Percentiles rank a stretch among this genome's conserved stretches.
Evolutionary conservation across 164 flowering plant species (phyloP).

Genomic region (Dillenia turbinata): DNA sequence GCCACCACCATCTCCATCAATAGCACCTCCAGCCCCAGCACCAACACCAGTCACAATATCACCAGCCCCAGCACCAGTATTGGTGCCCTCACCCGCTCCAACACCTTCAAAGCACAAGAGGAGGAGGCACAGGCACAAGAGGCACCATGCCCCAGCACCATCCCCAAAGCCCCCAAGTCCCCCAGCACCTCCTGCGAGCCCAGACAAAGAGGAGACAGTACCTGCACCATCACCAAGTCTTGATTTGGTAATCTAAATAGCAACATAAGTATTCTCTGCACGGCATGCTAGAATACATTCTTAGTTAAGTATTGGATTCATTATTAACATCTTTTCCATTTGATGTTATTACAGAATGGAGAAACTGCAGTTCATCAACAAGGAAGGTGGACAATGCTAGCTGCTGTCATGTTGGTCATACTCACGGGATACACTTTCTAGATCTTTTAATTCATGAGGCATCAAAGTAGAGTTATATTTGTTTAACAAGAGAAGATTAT

Average conservation of each 20-base stretch:
- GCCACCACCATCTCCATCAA: not conserved
- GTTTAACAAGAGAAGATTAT: too few relatives aligned
- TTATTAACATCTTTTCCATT: not conserved
- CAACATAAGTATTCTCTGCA: not conserved
- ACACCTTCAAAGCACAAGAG: constrained; percentile 33
- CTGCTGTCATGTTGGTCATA: constrained; percentile 23
- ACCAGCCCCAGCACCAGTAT: constrained; percentile 29
- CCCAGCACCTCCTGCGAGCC: constrained; percentile 54
- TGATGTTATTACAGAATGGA: constrained; percentile 37
- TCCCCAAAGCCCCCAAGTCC: constrained; percentile 47
- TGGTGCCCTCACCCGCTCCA: constrained; percentile 39
- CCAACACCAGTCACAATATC: constrained; percentile 19
- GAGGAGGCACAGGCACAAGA: constrained; percentile 29
- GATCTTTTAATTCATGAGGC: too few relatives aligned
- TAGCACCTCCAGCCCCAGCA: constrained; percentile 13
- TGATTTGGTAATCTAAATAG: constrained; percentile 25
- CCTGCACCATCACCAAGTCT: constrained; percentile 52
- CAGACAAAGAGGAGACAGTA: constrained; percentile 29
- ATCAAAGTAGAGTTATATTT: too few relatives aligned
- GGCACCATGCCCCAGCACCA: constrained; percentile 52
- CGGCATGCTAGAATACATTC: not conserved
- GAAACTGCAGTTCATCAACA: constrained; percentile 18
- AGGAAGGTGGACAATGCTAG: constrained; percentile 25
- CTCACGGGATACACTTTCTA: constrained; percentile 19
- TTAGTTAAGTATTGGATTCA: too few relatives aligned